Base-by-base conservation (phyloP, 23 red algal species). In the Agarophyton chilense region DNA sequence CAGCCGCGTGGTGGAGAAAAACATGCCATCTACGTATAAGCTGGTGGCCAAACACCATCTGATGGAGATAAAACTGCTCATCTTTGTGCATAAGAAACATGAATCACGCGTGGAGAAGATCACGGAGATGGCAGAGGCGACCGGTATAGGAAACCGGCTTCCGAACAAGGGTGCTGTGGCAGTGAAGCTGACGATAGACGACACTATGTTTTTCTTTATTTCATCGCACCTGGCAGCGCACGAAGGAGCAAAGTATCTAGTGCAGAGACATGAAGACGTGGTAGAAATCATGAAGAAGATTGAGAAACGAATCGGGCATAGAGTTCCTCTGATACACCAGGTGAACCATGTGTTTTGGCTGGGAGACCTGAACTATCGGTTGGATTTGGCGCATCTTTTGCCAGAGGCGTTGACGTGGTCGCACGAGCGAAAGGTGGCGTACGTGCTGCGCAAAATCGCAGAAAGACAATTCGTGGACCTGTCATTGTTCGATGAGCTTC, bases 351-450 rank as follows among this genome's bases (percentile, higher is more conserved):
- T 99, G 17, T 94, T 99, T 78, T 95, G 93, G 87, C 65, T 99
- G 25, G 97, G 97, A 34, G 97, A 99, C 83, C 54, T 99, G 11
- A 99, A 99, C 83, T 99, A 99, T 76, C 63, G 97, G 22, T 52
- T 99, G 54, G 94, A 95, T 80, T 39, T 96, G 38, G 33, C 52
- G 32, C 80, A 82, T 36, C 83, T 89, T 28, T 39, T 94, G 13
- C 91, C 91, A 10, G 80, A 26, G 28, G 91, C 78, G 42, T 67
- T 43, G 19, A 79, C 80, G 24, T 94, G 89, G 89, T 78, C 78
- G 22, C 89, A 79, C 44, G 81, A 85, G 43, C 16, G 52, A 44
- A 70, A 77, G 67, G 47, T 79, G 53, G 36, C 50, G 16, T 86
- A 92, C 51, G 93, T 94, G 9, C 22, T 79, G 26, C 22, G 43